Conservation (phyloP, 2,329 filamentous ascomycete genomes). For the Fusarium coffeatum region DNA sequence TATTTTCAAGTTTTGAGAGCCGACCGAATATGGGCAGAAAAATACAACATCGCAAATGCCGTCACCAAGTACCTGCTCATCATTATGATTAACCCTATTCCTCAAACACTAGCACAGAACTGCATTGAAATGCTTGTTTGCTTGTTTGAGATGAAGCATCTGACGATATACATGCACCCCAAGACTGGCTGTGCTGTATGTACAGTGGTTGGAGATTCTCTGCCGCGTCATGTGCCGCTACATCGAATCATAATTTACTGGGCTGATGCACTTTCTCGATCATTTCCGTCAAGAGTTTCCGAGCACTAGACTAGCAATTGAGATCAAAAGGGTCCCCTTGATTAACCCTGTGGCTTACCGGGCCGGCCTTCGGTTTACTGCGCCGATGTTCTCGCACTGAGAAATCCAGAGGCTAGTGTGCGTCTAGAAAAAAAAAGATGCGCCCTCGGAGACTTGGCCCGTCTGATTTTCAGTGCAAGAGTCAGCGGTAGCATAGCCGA, state of each 20-base stretch:
- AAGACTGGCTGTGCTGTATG: not conserved
- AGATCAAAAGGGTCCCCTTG: conserved; percentile 28
- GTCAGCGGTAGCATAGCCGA: conserved; percentile 33
- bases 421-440: conserved; percentile 21
- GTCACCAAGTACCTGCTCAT: not conserved
- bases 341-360: conserved; percentile 23
- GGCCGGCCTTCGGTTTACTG: conserved; percentile 31
- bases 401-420: conserved; percentile 24
- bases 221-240: conserved; percentile 31
- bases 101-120: not conserved
- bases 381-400: conserved; percentile 25
- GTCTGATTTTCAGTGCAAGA: conserved; percentile 26
- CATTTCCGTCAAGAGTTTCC: conserved; percentile 21
- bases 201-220: conserved; percentile 4
- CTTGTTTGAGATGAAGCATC: conserved; percentile 6
- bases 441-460: conserved; percentile 25
- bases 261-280: conserved; percentile 27
- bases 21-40: not conserved
- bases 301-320: conserved; percentile 5
- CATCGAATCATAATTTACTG: conserved; percentile 34
- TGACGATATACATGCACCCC: conserved; percentile 7
- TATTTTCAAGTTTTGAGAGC: conserved; percentile 12
- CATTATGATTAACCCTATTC: not conserved
- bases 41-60: conserved; percentile 7
- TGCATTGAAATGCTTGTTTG: conserved; percentile 2